Percentiles rank a stretch among this genome's conserved stretches.
These are phyloP conservation scores for Rhodotorula diobovata DNA, from an alignment of 768 basidiomycete species.

Conservation along the genomic window DNA sequence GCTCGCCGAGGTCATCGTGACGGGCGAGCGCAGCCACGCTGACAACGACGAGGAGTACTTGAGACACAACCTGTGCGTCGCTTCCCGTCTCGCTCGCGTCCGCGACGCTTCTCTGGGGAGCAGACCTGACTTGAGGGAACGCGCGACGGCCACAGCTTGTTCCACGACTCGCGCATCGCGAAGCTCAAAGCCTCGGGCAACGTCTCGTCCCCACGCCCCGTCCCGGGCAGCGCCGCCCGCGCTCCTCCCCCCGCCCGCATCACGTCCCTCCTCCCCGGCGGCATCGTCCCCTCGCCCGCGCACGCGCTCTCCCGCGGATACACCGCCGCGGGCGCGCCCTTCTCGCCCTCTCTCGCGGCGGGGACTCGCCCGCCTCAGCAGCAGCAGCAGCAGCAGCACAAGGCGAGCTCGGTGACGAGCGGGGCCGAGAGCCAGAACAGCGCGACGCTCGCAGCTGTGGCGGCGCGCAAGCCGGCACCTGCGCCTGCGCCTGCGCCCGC, in stretches of 20 bases:
- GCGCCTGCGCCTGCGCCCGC: not conserved
- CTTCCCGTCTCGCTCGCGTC: not conserved
- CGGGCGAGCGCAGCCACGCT: not conserved
- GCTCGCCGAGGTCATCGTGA: conserved; percentile 7
- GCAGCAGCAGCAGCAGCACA: not conserved
- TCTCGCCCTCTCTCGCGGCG: not conserved
- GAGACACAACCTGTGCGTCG: conserved; percentile 8
- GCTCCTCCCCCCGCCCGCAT: conserved; percentile 6
- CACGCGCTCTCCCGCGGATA: not conserved
- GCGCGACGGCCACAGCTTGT: not conserved
- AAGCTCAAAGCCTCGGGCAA: not conserved
- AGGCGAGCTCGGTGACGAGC: conserved; percentile 16
- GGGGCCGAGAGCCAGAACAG: conserved; percentile 19
- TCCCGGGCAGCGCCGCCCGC: not conserved
- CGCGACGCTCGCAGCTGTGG: conserved; percentile 19
- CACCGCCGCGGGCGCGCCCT: not conserved
- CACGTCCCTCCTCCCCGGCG: not conserved
- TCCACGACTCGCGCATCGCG: not conserved
- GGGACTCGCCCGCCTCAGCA: too few species aligned
- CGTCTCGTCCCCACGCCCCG: not conserved
- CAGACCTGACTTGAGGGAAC: too few species aligned
- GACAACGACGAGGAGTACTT: conserved; percentile 26
- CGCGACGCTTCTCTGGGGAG: rapidly evolving
- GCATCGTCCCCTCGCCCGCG: not conserved
- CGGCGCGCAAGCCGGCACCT: not conserved